Evolutionary conservation across 2,329 filamentous ascomycete genomes (phyloP).

Genomic region (Ophiosphaerella korrae): DNA sequence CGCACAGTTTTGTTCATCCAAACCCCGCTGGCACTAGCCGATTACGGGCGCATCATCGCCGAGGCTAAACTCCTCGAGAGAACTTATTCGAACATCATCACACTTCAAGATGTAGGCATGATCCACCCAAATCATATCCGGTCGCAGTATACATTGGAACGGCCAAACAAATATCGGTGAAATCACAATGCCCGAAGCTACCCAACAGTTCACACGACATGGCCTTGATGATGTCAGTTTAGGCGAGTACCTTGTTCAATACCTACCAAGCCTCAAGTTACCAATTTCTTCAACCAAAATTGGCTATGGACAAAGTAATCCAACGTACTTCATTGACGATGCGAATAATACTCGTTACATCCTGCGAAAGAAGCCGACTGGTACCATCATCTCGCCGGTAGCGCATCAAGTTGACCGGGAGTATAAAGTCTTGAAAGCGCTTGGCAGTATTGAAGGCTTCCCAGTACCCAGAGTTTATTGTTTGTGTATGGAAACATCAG

Average conservation of each 20-base stretch:
- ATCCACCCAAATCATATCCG: background rate
- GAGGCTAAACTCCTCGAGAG: constrained; percentile 22
- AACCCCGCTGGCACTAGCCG: constrained; percentile 18
- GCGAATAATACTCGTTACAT: constrained; percentile 71
- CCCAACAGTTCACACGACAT: constrained; percentile 27
- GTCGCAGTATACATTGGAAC: background rate
- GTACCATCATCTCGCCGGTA: constrained; percentile 86
- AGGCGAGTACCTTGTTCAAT: constrained; percentile 33
- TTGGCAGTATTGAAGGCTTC: constrained; percentile 73
- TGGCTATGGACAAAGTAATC: constrained; percentile 95
- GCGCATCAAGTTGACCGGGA: constrained; percentile 96
- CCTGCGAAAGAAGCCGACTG: constrained; percentile 93
- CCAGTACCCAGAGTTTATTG: constrained; percentile 83
- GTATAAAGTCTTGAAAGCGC: constrained; percentile 83
- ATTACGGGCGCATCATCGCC: constrained; percentile 11
- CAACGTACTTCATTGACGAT: constrained; percentile 87
- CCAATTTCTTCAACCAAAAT: constrained; percentile 65
- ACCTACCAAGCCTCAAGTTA: constrained; percentile 30
- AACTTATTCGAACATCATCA: constrained; percentile 11
- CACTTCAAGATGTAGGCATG: background rate
- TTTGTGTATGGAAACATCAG: constrained; percentile 77
- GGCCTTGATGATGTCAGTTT: constrained; percentile 38
- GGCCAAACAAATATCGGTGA: background rate
- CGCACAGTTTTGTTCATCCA: background rate
- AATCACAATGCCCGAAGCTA: constrained; percentile 13